These are phyloP conservation scores for Phaeotremella skinneri DNA, from an alignment of 768 basidiomycete genomes.

Conservation along the genomic window DNA sequence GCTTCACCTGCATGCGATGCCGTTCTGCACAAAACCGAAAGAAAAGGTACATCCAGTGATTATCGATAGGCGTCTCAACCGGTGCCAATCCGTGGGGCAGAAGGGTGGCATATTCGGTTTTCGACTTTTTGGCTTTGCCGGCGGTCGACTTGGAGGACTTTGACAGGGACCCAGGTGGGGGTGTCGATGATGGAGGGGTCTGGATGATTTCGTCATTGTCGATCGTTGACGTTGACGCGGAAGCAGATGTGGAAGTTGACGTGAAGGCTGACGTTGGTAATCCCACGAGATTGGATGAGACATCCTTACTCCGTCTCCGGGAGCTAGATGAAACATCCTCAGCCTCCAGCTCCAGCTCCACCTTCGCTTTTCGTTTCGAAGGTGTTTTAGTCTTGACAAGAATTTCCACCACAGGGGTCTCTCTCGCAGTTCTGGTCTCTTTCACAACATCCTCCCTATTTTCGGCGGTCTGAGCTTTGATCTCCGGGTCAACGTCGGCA, in stretches of 20 bases:
- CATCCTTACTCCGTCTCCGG: no score
- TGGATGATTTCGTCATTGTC: no score
- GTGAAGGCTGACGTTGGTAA: no score
- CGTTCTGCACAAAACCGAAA: constrained; percentile 36
- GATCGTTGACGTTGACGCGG: no score
- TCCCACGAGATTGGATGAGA: no score
- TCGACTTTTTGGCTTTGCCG: not conserved
- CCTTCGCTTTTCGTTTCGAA: no score
- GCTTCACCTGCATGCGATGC: constrained; percentile 23
- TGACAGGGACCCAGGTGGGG: not conserved
- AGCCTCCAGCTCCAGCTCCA: no score
- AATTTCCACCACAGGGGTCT: not conserved
- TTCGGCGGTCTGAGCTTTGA: not conserved
- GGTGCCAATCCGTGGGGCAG: constrained; percentile 20
- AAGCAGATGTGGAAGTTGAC: no score
- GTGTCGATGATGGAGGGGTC: not conserved
- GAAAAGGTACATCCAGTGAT: constrained; percentile 27
- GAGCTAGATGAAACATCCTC: no score
- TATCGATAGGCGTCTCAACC: constrained; percentile 15
- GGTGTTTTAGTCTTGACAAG: no score
- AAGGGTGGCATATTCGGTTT: constrained; percentile 13
- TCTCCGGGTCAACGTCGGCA: not conserved
- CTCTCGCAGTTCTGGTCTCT: not conserved
- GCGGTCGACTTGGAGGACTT: not conserved
- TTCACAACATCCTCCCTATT: not conserved